Conservation (phyloP, 257 asterid species). For the Solanum neorickii region DNA sequence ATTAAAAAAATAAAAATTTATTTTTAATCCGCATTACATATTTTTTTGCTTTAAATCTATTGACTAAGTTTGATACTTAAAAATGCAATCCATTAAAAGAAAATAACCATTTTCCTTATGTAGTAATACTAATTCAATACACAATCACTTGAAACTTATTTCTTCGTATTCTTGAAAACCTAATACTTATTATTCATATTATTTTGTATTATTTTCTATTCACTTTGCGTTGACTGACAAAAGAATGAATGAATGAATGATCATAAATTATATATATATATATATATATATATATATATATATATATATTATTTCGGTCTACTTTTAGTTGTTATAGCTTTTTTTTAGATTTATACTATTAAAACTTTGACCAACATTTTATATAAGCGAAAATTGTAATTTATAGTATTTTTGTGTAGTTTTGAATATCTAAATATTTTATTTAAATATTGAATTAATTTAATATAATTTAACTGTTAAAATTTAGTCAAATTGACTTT, state of each 20-base stretch:
- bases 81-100: not conserved
- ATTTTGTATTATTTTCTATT: not conserved
- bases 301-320: not conserved
- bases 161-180: not conserved
- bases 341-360: no score
- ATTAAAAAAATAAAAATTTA: no score
- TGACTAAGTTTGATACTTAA: not conserved
- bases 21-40: not conserved
- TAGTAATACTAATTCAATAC: not conserved
- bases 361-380: no score
- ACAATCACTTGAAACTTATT: not conserved
- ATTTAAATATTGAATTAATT: no score
- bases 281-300: not conserved
- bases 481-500: no score
- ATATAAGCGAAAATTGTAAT: no score
- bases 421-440: no score
- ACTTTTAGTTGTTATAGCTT: no score
- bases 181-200: not conserved
- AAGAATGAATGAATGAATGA: not conserved
- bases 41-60: not conserved
- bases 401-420: no score
- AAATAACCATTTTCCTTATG: no score
- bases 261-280: not conserved
- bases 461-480: no score
- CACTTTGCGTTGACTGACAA: not conserved